Evolutionary conservation across 441 rosid species (phyloP), one percentile per base, ranked within the genome.

Genomic region (Aquilaria agallochum): DNA sequence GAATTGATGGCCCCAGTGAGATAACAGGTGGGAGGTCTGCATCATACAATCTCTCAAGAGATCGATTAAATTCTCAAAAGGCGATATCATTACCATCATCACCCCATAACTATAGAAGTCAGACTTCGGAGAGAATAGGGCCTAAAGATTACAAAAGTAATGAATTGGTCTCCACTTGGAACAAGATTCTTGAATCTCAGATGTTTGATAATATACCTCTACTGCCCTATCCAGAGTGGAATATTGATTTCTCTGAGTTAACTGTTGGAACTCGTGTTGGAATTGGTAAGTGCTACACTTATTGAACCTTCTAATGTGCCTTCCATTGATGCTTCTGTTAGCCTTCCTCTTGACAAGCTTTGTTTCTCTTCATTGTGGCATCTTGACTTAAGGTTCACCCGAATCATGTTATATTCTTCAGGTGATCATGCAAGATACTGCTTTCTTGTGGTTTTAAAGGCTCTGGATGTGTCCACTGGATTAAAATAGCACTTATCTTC

Each of bases 201-300:
- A 71, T 83, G 91, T 92, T 89, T 79, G 79, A 86, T 45, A 81
- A 81, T 72, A 86, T 80, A 62, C 94, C 94, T 53, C 73, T 90
- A 52, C 72, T 96, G 67, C 86, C 97, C 49, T 96, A 75, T 65
- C 84, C 83, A 59, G 99, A 90, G 69, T 96, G 99, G 99, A 85
- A 86, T 71, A 96, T 96, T 72, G 95, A 90, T 76, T 96, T 84
- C 77, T 87, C 97, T 10, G 99, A 96, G 68, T 60, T 96, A 72
- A 85, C 89, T 0, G 96, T 96, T 66, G 96, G 97, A 55, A 87
- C 92, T 72, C 98, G 99, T 61, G 99, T 96, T 68, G 99, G 99
- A 50, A 96, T 93, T 58, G 99, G 98, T 96, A 83, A 83, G 80
- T 61, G 36, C 51, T 36, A 34, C 59, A 55, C 45, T 40, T 14